These are phyloP conservation scores for Limonium bicolor DNA, from an alignment of 148 eudicot genomes.

Conservation along the genomic window DNA sequence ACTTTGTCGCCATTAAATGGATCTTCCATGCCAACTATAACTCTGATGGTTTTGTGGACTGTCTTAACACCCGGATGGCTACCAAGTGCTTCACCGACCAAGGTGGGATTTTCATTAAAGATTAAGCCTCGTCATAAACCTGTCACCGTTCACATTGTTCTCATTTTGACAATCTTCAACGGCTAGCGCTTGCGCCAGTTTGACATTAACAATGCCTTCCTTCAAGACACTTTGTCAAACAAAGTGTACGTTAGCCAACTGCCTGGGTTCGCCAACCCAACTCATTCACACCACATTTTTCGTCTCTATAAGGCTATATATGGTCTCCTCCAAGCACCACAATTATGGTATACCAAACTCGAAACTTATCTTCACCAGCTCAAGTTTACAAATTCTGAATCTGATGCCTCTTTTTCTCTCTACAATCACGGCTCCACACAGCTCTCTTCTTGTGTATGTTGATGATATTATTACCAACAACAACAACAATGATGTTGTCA, in stretches of 20 bases:
- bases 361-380: not conserved
- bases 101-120: not conserved
- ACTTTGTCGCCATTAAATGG: not conserved
- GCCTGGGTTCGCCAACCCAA: not conserved
- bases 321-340: not conserved
- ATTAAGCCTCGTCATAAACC: not conserved
- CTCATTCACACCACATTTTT: not conserved
- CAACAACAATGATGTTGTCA: too few relatives aligned
- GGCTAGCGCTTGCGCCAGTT: not conserved
- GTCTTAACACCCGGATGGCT: too few relatives aligned
- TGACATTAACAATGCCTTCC: too few relatives aligned
- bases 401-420: not conserved
- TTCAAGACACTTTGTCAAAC: too few relatives aligned
- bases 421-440: too few relatives aligned
- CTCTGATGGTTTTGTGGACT: too few relatives aligned
- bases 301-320: not conserved
- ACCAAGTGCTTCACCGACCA: too few relatives aligned
- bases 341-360: not conserved
- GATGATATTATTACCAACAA: too few relatives aligned
- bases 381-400: not conserved
- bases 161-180: not conserved
- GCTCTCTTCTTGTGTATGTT: too few relatives aligned
- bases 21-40: not conserved
- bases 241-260: not conserved
- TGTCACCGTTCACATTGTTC: not conserved